Evolutionary conservation across 768 basidiomycete genomes (phyloP), one percentile per base, ranked within the genome.

Genomic region (Auriscalpium vulgare): DNA sequence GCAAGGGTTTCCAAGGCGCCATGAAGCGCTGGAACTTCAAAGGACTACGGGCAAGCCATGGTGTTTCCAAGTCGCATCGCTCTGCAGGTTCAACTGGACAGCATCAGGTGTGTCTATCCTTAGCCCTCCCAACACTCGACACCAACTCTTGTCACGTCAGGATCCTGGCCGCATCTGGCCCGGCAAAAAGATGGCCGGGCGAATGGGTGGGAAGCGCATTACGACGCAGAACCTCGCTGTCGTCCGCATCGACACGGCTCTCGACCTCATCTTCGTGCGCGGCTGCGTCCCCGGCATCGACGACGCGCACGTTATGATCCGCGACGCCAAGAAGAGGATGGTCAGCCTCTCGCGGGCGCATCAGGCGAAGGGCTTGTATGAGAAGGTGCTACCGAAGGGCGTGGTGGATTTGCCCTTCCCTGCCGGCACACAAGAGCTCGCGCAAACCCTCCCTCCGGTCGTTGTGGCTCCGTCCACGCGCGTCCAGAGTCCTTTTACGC

Each of bases 111-210:
- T 58, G 78, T 69, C 9, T 10, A 21, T 50, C 16, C 43, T 34
- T 48, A 17, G 14, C 53, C 5, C 37, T 10, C 21, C 14, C 37
- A 19, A 52, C 43, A 46, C 34, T 51, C 37, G 51, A 23, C 4
- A 29, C 57, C 65, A 38, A 50, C 56, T 44, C 48, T 58, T 45
- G 10, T 52, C 29, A 29, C 29, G 29, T 14, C 58, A 98, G 94
- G 94, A 97, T 65, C 95, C 97, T 23, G 97, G 97, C 48, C 85
- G 97, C 65, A 79, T 97, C 6, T 93, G 90, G 74, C 97, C 97
- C 4, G 97, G 97, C 38, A 97, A 94, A 75, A 98, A 97, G 77
- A 97, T 97, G 95, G 84, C 95, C 10, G 97, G 97, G 37, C 86
- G 85, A 21, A 85, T 97, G 77, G 97, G 97, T 50, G 87, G 84